Evolutionary conservation across 768 basidiomycete species (phyloP), one percentile per base, ranked within the genome.

Genomic region (Pisolithus tinctorius): DNA sequence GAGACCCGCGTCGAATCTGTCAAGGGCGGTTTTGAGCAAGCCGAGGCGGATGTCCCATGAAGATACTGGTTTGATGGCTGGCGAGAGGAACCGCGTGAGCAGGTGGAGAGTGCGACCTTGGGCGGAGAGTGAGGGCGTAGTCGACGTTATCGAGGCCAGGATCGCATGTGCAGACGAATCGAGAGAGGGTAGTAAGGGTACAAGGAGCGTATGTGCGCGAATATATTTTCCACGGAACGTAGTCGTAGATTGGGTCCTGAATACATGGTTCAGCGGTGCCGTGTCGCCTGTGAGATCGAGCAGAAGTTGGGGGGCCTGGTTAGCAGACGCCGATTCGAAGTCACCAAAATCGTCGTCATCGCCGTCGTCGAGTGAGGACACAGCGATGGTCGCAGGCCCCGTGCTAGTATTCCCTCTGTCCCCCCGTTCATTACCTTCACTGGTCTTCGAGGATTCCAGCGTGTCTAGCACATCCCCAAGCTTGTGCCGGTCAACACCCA

Each of bases 311-410:
- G 40, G 49, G 0, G 55, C 48, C n/a, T 51, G 30, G 59, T 55
- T 44, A 56, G 52, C 36, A 23, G 38, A 70, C 4, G 77, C 75
- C 0, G 76, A 71, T 1, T 86, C 78, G 63, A 93, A 91, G 62
- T 93, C 92, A 4, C 92, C 93, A 68, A 95, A 95, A 25, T 92
- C 91, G 58, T 94, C 90, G 54, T 91, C 71, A 23, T 42, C 36
- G 17, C 17, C 86, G 48, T 77, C 71, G 38, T 52, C 63, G 38
- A 67, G 53, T 11, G 65, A 63, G 36, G 61, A 64, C 14, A 84
- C 81, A 9, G 76, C 59, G 27, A 86, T 77, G 1, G 79, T 81
- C 1, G 87, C 80, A 16, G 86, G 82, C 10, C 75, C 77, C 14
- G 68, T 71, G 2, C 65, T 60, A 29, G 60, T 64, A 11, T 55